Evolutionary conservation across 2,329 filamentous ascomycete genomes (phyloP), one percentile per base, ranked within the genome.

Genomic region (Colletotrichum lini): DNA sequence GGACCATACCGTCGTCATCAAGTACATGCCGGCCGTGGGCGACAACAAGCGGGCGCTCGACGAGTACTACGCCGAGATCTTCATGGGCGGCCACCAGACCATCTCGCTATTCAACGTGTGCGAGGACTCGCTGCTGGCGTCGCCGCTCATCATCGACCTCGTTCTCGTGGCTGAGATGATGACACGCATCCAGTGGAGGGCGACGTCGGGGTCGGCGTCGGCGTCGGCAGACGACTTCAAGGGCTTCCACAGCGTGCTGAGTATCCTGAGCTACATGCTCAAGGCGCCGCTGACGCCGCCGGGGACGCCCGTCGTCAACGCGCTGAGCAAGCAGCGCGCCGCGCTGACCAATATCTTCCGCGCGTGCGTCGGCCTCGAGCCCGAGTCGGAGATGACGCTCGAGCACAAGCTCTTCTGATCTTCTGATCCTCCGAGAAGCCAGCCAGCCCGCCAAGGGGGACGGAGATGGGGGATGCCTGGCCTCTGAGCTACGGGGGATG

Each of bases 51-150:
- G 96, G 80, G 96, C 96, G 65, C 89, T 99, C 65, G 96, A 99
- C 79, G 96, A 99, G 88, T 99, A 99, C 90, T 98, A 98, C 77
- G 96, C 95, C 67, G 96, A 99, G 88, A 98, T 99, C 84, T 99
- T 99, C 90, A 90, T 98, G 85, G 96, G 96, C 76, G 96, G 96
- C 52, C 96, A 98, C 85, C 96, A 99, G 88, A 98, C 95, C 77
- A 99, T 99, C 81, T 92, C 90, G 78, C 88, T 99, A 82, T 98
- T 98, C 91, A 99, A 99, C 83, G 95, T 98, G 77, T 99, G 96
- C 86, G 96, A 99, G 85, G 96, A 99, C 85, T 98, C 96, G 54
- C 92, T 99, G 63, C 89, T 99, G 76, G 96, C 96, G 13, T 97
- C 96, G 60, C 96, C 96, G 44, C 87, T 99, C 80, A 99, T 99